phyloP scores from a whole-genome alignment of 1,284 basidiomycete genomes.

The Clitocybe nebularis region DNA sequence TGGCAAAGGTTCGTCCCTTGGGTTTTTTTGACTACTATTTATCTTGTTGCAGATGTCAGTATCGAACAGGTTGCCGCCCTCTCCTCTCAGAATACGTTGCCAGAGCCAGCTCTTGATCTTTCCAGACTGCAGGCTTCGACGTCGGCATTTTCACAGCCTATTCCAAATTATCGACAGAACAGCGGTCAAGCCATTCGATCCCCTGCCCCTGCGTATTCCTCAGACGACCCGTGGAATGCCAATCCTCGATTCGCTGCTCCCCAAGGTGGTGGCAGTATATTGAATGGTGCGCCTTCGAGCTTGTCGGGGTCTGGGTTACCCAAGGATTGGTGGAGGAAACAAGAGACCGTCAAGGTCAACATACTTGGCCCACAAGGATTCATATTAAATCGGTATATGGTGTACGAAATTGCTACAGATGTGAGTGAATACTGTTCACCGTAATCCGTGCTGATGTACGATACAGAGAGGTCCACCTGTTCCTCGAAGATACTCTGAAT shows the following conservation, averaged over 20 bases:
- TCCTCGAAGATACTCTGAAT: conserved; percentile 83
- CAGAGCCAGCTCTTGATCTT: conserved; percentile 66
- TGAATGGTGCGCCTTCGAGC: conserved; percentile 51
- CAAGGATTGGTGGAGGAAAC: conserved; percentile 79
- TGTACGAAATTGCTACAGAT: conserved; percentile 78
- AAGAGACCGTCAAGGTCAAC: conserved; percentile 67
- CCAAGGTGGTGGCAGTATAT: conserved; percentile 25
- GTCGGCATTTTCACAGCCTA: conserved; percentile 42
- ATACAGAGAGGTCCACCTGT: conserved; percentile 61
- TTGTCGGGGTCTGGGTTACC: conserved; percentile 70
- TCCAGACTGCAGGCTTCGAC: conserved; percentile 48
- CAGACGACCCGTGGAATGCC: conserved; percentile 74
- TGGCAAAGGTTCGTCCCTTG: conserved; percentile 54
- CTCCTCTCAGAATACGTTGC: conserved; percentile 66
- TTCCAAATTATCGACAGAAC: conserved; percentile 37
- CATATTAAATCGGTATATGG: conserved; percentile 77
- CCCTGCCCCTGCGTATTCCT: conserved; percentile 45
- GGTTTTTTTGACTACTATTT: conserved; percentile 12
- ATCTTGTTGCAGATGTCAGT: conserved; percentile 54
- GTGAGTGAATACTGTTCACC: conserved; percentile 41
- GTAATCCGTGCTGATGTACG: conserved; percentile 12
- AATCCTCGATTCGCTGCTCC: conserved; percentile 28
- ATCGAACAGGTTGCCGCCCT: conserved; percentile 78
- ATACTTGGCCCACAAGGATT: conserved; percentile 85
- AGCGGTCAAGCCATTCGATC: conserved; percentile 33